A percentile compares a stretch with the other conserved stretches of the same genome.
phyloP scores from a whole-genome alignment of 1,284 basidiomycete genomes.

The Naganishia cerealis region DNA sequence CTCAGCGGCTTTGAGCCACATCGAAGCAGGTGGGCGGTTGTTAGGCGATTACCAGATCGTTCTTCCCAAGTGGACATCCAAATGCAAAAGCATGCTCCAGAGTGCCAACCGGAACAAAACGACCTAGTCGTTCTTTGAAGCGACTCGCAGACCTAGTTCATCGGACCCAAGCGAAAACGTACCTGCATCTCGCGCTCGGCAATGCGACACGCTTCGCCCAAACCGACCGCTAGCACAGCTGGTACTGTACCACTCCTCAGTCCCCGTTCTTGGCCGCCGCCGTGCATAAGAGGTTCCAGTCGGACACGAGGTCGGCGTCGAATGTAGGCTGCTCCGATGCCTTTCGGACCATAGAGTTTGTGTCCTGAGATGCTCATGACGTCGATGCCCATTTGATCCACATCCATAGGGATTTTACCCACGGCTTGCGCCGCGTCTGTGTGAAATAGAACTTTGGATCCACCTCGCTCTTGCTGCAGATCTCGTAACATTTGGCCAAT shows the following conservation, averaged over 20 bases:
- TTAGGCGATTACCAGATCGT: no score
- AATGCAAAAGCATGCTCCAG: neutral
- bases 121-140: no score
- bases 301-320: constrained; percentile 88
- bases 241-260: constrained; percentile 90
- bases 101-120: neutral
- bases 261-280: constrained; percentile 96
- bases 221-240: constrained; percentile 82
- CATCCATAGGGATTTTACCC: constrained; percentile 86
- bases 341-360: constrained; percentile 98
- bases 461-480: constrained; percentile 60
- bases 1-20: neutral
- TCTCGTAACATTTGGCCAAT: constrained; percentile 75
- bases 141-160: no score
- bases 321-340: constrained; percentile 91
- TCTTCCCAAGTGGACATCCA: no score
- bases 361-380: constrained; percentile 95
- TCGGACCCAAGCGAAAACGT: constrained; percentile 55
- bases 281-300: constrained; percentile 90
- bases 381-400: constrained; percentile 94
- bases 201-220: constrained; percentile 92
- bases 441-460: constrained; percentile 89
- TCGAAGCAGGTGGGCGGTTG: no score
- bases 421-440: constrained; percentile 96
- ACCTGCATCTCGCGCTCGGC: constrained; percentile 89